phyloP scores from a whole-genome alignment of 129 eudicot species.

The Heracleum sosnowskyi region DNA sequence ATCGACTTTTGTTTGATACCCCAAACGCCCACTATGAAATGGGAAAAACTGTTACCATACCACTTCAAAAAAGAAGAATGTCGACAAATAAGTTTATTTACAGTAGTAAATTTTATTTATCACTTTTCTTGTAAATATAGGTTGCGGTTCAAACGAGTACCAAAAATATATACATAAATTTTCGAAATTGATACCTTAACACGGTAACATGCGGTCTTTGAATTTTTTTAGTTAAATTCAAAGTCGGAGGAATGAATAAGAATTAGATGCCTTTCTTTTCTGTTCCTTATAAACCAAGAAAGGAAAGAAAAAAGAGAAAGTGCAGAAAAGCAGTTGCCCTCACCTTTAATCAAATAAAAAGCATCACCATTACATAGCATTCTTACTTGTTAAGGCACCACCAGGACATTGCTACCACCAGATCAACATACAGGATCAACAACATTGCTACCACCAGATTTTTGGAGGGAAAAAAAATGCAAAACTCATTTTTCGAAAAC shows the following conservation, averaged over 20 bases:
- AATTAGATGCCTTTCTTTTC: neutral
- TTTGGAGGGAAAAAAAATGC: conserved; percentile 9
- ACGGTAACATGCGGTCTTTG: too few species aligned
- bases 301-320: neutral
- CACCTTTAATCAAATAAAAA: neutral
- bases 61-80: too few species aligned
- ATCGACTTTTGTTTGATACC: too few species aligned
- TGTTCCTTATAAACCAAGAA: neutral
- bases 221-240: neutral
- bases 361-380: neutral
- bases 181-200: too few species aligned
- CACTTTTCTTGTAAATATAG: too few species aligned
- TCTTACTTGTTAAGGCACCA: neutral
- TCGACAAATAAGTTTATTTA: too few species aligned
- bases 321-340: neutral
- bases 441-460: neutral
- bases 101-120: too few species aligned
- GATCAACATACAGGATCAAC: neutral
- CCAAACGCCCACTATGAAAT: too few species aligned
- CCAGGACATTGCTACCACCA: neutral
- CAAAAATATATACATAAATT: too few species aligned
- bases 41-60: too few species aligned
- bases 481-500: conserved; percentile 9
- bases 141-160: too few species aligned
- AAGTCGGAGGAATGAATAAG: neutral